Evolutionary conservation across 495 filamentous ascomycete species (phyloP), one percentile per base, ranked within the genome.

Genomic region (Lophium mytilinum): DNA sequence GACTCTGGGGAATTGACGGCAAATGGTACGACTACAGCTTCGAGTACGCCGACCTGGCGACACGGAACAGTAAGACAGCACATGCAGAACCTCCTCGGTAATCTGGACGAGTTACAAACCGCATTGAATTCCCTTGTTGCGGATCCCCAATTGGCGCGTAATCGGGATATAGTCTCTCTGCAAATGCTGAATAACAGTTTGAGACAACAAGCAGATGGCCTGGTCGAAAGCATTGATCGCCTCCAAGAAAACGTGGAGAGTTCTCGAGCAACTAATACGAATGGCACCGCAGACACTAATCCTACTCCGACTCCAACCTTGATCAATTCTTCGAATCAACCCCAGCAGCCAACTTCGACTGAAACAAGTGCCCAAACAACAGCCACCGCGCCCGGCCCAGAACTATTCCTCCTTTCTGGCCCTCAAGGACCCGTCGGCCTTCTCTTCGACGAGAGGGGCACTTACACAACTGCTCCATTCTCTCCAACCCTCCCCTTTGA

Each of bases 401-500:
- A 65, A 47, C 51, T 65, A 1, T 65, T 65, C 55, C 50, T 65
- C 17, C 55, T 65, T 7, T 61, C 62, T 14, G 60, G 58, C 40
- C 62, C 62, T 9, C 50, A 61, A 24, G 62, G 62, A 3, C 62
- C 62, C 7, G 62, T 65, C 34, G 62, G 58, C 9, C 40, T 65
- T 18, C 52, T 65, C 17, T 65, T 58, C 48, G 62, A 65, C 37
- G 56, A 61, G 15, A 53, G 58, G 2, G 62, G 62, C 45, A 60
- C 52, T 1, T 65, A 65, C 50, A 58, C 58, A 1, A 65, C 62
- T 15, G 50, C 58, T 2, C 62, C 62, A 4, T 51, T 65, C 35
- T 46, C 34, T 33, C 57, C 21, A 7, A 58, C 62, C 4, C 49
- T 65, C 11, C 53, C 62, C 3, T 61, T 65, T 37, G 54, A 61